Percentiles rank a stretch among this genome's conserved stretches.
Evolutionary conservation across 1,139 yeast genomes (phyloP).

Genomic region (Wickerhamomyces sp.): DNA sequence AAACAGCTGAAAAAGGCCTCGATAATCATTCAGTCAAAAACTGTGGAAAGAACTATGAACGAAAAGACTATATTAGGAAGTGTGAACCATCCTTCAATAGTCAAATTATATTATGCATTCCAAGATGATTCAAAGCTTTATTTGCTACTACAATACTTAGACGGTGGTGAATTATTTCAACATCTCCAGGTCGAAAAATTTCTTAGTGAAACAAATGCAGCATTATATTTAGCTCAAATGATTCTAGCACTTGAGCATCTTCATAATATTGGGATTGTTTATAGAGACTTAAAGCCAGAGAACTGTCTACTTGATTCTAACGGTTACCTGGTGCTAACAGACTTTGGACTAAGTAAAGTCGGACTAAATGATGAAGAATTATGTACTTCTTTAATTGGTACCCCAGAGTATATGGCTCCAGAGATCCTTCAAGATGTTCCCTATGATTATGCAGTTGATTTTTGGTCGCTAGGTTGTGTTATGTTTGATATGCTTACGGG

Average conservation of each 20-base stretch:
- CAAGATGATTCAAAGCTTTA: constrained; percentile 83
- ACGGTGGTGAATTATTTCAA: constrained; percentile 90
- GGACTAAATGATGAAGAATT: constrained; percentile 42
- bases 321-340: constrained; percentile 85
- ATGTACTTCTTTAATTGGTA: constrained; percentile 80
- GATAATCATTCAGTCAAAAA: constrained; percentile 40
- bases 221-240: constrained; percentile 85
- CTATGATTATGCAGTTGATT: constrained; percentile 87
- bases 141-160: constrained; percentile 77
- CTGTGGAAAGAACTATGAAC: constrained; percentile 22
- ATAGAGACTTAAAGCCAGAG: constrained; percentile 95
- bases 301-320: constrained; percentile 76
- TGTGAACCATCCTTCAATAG: constrained; percentile 82
- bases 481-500: constrained; percentile 86
- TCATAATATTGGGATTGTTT: constrained; percentile 89
- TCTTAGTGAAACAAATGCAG: constrained; percentile 63
- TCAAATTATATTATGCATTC: constrained; percentile 81
- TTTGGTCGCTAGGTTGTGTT: constrained; percentile 97
- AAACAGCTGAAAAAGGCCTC: constrained; percentile 84
- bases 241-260: constrained; percentile 77
- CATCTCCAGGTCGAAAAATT: constrained; percentile 58
- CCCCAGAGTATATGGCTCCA: constrained; percentile 97
- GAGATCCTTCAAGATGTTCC: constrained; percentile 81
- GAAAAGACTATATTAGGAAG: constrained; percentile 69
- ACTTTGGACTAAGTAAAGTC: constrained; percentile 86